Evolutionary conservation across 2,329 filamentous ascomycete genomes (phyloP).

Genomic region (Hypoxylon sp.): DNA sequence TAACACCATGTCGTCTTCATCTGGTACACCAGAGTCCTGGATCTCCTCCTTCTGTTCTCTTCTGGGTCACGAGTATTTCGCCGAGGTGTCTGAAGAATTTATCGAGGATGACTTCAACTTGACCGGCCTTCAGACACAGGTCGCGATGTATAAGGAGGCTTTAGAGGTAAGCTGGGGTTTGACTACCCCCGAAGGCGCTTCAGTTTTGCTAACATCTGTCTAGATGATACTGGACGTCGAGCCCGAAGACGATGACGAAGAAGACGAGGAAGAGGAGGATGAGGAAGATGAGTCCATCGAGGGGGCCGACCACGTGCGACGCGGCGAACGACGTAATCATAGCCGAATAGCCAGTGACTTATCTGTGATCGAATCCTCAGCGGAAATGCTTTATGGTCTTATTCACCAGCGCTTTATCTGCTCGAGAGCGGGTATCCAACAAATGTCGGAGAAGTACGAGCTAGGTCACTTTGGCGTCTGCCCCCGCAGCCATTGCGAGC

Average conservation of each 20-base stretch:
- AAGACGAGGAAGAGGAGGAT: slow-evolving; percentile 81
- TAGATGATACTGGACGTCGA: slow-evolving; percentile 98
- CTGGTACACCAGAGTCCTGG: slow-evolving; percentile 86
- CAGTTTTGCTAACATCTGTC: slow-evolving; percentile 41
- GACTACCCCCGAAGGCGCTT: background rate
- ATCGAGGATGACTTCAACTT: slow-evolving; percentile 99
- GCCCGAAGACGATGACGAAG: slow-evolving; percentile 92
- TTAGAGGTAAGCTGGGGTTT: slow-evolving; percentile 74
- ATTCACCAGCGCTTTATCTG: slow-evolving; percentile 99
- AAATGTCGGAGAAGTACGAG: slow-evolving; percentile 99
- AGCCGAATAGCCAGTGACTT: slow-evolving; percentile 91
- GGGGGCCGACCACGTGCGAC: slow-evolving; percentile 68
- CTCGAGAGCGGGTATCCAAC: slow-evolving; percentile 94
- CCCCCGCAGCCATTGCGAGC: slow-evolving; percentile 93
- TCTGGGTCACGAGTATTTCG: slow-evolving; percentile 98
- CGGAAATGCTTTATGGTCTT: slow-evolving; percentile 97
- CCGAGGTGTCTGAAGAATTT: slow-evolving; percentile 98
- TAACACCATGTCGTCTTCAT: slow-evolving; percentile 71
- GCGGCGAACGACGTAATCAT: slow-evolving; percentile 80
- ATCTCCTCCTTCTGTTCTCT: slow-evolving; percentile 97
- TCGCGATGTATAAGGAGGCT: slow-evolving; percentile 99
- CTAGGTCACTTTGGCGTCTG: slow-evolving; percentile 95
- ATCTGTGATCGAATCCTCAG: slow-evolving; percentile 95
- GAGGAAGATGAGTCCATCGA: slow-evolving; percentile 80
- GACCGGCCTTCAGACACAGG: slow-evolving; percentile 93